Evolutionary conservation across 2,329 filamentous ascomycete species (phyloP), one percentile per base, ranked within the genome.

Genomic region (Fusarium transvaalense): DNA sequence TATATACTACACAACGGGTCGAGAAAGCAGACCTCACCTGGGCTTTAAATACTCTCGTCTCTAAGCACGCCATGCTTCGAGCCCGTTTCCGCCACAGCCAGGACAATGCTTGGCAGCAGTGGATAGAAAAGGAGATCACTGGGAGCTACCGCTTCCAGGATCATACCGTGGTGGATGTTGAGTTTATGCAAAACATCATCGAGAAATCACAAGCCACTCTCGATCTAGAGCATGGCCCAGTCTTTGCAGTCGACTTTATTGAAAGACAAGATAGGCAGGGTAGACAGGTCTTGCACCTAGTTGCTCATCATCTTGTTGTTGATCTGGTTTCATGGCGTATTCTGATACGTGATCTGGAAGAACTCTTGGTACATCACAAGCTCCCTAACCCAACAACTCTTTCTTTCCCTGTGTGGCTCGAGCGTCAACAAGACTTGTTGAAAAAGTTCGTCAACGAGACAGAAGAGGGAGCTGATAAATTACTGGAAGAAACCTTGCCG

Each of bases 61-160:
- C 37, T 13, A 52, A 52, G 27, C 48, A 52, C 35, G 48, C 48
- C 37, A 52, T 52, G 48, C 48, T 52, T 41, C 48, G 48, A 25
- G 48, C 48, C 37, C 48, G 48, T n/a, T 52, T 52, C 19, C 48
- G 35, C 15, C n/a, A 32, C 14, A 25, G 25, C 17, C 37, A 32
- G 37, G 19, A 32, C 27, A 41, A 52, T 14, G 27, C 25, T n/a
- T 52, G 48, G 48, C 37, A 52, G 19, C 48, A 52, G 25, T 39
- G 48, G 35, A 41, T 52, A 41, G 35, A 52, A 17, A 52, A 32
- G 48, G 35, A 52, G 9, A 41, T 52, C 13, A n/a, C 35, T 41
- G 48, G 27, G 14, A 41, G 35, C 25, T 52, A 52, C 27, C 48
- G 48, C 37, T 15, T 52, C 37, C n/a, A 25, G 35, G 25, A 39